Conservation (phyloP, 164 flowering plant genomes). For the Santalum album region DNA sequence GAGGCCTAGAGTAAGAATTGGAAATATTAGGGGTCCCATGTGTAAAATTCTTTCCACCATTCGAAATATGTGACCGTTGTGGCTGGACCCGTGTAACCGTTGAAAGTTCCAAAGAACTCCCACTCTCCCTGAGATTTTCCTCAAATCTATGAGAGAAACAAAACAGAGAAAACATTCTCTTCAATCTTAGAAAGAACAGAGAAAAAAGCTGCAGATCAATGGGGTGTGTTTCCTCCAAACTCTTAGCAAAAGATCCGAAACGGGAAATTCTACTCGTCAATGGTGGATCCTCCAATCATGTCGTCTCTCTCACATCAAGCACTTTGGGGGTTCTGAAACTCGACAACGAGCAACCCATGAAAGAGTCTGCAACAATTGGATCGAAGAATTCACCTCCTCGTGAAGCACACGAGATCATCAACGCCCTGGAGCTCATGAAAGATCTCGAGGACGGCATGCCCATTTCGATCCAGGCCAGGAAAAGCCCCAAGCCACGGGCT, state of each 20-base stretch:
- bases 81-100: constrained; percentile 24
- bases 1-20: not conserved
- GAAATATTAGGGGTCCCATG: too few species aligned
- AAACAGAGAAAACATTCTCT: not conserved
- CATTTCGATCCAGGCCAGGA: constrained; percentile 22
- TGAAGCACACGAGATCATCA: constrained; percentile 66
- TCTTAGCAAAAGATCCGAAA: constrained; percentile 29
- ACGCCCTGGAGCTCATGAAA: constrained; percentile 84
- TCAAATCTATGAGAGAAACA: not conserved
- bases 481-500: constrained; percentile 35
- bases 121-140: not conserved
- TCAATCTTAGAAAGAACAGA: not conserved
- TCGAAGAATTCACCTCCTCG: constrained; percentile 28
- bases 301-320: constrained; percentile 87
- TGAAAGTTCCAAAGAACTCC: not conserved
- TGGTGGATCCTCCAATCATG: constrained; percentile 42
- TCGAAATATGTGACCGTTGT: constrained; percentile 36
- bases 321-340: constrained; percentile 74
- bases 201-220: constrained; percentile 21
- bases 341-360: constrained; percentile 25
- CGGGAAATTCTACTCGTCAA: constrained; percentile 27
- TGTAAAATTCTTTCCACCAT: not conserved
- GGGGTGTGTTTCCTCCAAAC: constrained; percentile 90
- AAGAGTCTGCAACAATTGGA: constrained; percentile 12
- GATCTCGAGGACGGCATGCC: constrained; percentile 62